These are phyloP conservation scores for Fusarium concolor DNA, from an alignment of 2,329 filamentous ascomycete genomes.

Conservation along the genomic window DNA sequence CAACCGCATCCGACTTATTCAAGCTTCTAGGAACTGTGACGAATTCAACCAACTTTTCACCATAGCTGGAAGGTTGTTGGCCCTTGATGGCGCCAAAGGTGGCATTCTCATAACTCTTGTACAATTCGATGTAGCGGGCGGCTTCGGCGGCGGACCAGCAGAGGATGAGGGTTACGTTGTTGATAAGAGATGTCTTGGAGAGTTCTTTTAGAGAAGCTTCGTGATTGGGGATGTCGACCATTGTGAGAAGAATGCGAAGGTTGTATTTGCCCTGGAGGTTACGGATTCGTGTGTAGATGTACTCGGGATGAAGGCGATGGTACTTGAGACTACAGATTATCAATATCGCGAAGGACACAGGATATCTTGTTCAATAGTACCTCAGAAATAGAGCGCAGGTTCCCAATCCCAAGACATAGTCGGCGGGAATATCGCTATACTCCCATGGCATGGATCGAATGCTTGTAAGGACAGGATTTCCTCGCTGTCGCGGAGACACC, in stretches of 20 bases:
- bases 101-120: slow-evolving; percentile 93
- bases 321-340: slow-evolving; percentile 79
- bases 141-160: slow-evolving; percentile 97
- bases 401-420: slow-evolving; percentile 88
- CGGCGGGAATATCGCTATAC: slow-evolving; percentile 94
- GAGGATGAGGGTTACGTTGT: slow-evolving; percentile 90
- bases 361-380: slow-evolving; percentile 39
- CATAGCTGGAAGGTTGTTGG: slow-evolving; percentile 84
- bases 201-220: slow-evolving; percentile 90
- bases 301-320: slow-evolving; percentile 95
- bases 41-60: slow-evolving; percentile 90
- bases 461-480: slow-evolving; percentile 89
- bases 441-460: slow-evolving; percentile 91
- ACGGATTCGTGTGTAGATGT: slow-evolving; percentile 94
- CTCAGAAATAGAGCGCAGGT: slow-evolving; percentile 92
- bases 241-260: slow-evolving; percentile 84
- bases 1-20: slow-evolving; percentile 94
- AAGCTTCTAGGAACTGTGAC: slow-evolving; percentile 89
- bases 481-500: slow-evolving; percentile 92
- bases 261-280: slow-evolving; percentile 86
- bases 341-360: background rate
- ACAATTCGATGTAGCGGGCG: slow-evolving; percentile 91
- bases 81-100: slow-evolving; percentile 83
- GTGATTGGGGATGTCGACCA: slow-evolving; percentile 96
- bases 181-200: slow-evolving; percentile 91